These are phyloP conservation scores for Arthrocladium fulminans DNA, from an alignment of 2,329 filamentous ascomycete species.

Conservation along the genomic window DNA sequence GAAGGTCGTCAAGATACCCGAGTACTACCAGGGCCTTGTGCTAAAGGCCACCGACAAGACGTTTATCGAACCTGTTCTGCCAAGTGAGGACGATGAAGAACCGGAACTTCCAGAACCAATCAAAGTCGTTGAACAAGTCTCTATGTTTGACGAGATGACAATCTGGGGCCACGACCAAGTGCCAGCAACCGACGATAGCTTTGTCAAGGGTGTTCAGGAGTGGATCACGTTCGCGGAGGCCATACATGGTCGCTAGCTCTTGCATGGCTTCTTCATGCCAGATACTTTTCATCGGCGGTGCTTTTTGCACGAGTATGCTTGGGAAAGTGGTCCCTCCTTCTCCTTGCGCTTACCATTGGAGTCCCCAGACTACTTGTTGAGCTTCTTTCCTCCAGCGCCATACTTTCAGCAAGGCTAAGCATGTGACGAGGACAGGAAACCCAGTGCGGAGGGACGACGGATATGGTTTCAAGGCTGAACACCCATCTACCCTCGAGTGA, in stretches of 20 bases:
- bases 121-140: constrained; percentile 51
- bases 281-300: constrained; percentile 38
- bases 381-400: constrained; percentile 28
- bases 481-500: constrained; percentile 52
- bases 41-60: constrained; percentile 35
- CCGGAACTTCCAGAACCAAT: constrained; percentile 43
- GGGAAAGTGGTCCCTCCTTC: constrained; percentile 24
- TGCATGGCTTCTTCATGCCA: constrained; percentile 25
- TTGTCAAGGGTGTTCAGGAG: constrained; percentile 66
- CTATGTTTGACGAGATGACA: constrained; percentile 63
- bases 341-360: constrained; percentile 29
- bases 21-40: constrained; percentile 61
- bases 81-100: constrained; percentile 28
- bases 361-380: constrained; percentile 37
- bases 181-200: constrained; percentile 58
- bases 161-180: constrained; percentile 75
- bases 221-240: constrained; percentile 67
- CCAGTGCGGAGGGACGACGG: constrained; percentile 50
- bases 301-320: constrained; percentile 20
- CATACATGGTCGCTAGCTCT: constrained; percentile 37
- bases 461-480: constrained; percentile 59
- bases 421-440: constrained; percentile 30
- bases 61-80: constrained; percentile 12
- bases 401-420: constrained; percentile 39
- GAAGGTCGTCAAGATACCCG: constrained; percentile 56